phyloP scores from a whole-genome alignment of 208 protist genomes.

The Wallacemonas collosoma region DNA sequence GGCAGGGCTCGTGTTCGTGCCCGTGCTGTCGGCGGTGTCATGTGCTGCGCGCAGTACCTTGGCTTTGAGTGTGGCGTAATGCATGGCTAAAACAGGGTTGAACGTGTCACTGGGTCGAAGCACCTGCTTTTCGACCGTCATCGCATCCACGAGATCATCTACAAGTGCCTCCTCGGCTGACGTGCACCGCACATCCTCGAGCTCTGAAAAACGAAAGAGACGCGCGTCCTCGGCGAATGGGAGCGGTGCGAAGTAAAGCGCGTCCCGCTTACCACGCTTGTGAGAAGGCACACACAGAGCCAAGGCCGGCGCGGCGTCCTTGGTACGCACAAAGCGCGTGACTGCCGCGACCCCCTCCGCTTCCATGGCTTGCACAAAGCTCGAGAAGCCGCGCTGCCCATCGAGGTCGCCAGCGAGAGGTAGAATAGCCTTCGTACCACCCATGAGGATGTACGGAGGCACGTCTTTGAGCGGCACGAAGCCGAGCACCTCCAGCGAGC shows the following conservation, averaged over 20 bases:
- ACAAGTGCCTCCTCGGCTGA: slow-evolving; percentile 60
- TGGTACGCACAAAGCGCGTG: slow-evolving; percentile 76
- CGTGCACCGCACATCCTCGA: slow-evolving; percentile 35
- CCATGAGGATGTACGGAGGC: slow-evolving; percentile 74
- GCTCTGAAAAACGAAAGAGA: slow-evolving; percentile 65
- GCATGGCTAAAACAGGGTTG: slow-evolving; percentile 89
- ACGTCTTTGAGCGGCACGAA: slow-evolving; percentile 70
- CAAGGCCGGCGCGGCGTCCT: slow-evolving; percentile 52
- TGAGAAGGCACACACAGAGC: slow-evolving; percentile 55
- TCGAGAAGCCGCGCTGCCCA: slow-evolving; percentile 61
- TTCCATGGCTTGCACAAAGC: slow-evolving; percentile 76
- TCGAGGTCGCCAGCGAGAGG: slow-evolving; percentile 62
- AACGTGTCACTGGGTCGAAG: slow-evolving; percentile 76
- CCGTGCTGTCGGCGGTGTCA: not conserved
- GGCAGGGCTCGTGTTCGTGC: too few relatives aligned
- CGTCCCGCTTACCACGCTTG: slow-evolving; percentile 22
- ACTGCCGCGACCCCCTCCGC: slow-evolving; percentile 53
- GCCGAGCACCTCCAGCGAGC: slow-evolving; percentile 70
- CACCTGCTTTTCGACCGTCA: slow-evolving; percentile 55
- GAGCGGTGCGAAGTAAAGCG: slow-evolving; percentile 70
- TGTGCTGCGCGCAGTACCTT: slow-evolving; percentile 22
- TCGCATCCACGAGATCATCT: slow-evolving; percentile 69
- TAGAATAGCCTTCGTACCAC: slow-evolving; percentile 58
- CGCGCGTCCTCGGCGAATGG: slow-evolving; percentile 90
- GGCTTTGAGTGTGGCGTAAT: slow-evolving; percentile 72